Conservation (phyloP, 495 filamentous ascomycete species). For the Daldinia grandis region DNA sequence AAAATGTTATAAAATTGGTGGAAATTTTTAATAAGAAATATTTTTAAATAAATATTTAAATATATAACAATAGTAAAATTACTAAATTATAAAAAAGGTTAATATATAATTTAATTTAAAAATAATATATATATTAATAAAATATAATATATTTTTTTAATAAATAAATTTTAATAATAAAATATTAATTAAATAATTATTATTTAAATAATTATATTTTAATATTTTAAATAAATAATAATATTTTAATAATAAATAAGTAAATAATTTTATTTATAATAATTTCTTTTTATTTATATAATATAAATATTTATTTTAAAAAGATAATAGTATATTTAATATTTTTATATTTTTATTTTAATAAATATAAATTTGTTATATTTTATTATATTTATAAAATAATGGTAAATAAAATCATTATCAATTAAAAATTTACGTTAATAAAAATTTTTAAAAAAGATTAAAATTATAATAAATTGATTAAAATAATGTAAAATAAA, state of each 20-base stretch:
- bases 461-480: background rate
- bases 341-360: conserved; percentile 3
- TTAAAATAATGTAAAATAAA: background rate
- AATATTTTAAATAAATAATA: background rate
- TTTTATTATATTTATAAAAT: background rate
- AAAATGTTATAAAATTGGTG: too few species aligned
- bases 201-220: background rate
- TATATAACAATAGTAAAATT: too few species aligned
- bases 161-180: too few species aligned
- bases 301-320: background rate
- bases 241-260: background rate
- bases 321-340: too few species aligned
- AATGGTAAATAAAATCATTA: too few species aligned
- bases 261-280: background rate
- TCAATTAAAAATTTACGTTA: too few species aligned
- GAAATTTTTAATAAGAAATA: too few species aligned
- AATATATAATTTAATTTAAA: background rate
- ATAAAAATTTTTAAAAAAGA: too few species aligned
- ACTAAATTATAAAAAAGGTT: background rate
- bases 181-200: background rate
- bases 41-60: too few species aligned
- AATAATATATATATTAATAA: background rate
- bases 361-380: conserved; percentile 2
- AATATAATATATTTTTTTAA: conserved; percentile 6
- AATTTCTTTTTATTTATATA: background rate